phyloP scores from a whole-genome alignment of 1,284 basidiomycete genomes.

The Lentinus polychrous region DNA sequence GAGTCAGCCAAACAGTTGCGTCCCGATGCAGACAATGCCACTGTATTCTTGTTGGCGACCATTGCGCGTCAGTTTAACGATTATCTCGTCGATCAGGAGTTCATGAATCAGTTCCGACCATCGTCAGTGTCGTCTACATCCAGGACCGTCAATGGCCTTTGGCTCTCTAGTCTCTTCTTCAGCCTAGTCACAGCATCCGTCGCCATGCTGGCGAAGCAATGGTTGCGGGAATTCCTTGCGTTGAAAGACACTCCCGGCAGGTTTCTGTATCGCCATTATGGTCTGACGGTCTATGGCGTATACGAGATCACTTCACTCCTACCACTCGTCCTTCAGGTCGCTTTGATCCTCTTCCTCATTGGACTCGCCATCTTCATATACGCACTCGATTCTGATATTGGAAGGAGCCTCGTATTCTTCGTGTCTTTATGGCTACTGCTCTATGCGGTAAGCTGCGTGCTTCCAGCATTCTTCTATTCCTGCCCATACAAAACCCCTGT shows the following conservation, averaged over 20 bases:
- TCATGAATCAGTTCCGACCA: neutral
- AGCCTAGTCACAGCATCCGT: neutral
- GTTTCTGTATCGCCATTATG: constrained; percentile 15
- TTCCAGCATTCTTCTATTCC: neutral
- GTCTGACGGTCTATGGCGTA: constrained; percentile 18
- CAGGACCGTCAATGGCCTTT: neutral
- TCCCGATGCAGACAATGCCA: neutral
- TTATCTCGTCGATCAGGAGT: neutral
- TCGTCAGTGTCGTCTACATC: neutral
- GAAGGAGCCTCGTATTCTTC: neutral
- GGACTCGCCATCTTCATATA: neutral
- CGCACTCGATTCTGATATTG: neutral
- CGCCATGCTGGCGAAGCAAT: neutral
- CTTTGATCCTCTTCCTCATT: neutral
- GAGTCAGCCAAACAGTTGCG: neutral
- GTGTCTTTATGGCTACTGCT: neutral
- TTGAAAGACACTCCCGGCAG: neutral
- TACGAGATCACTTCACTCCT: constrained; percentile 12
- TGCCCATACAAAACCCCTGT: constrained; percentile 1
- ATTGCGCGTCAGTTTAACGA: constrained; percentile 1
- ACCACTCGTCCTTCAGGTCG: neutral
- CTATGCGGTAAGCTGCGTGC: neutral
- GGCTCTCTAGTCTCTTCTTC: neutral
- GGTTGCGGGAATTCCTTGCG: neutral
- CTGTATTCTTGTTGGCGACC: neutral